Evolutionary conservation across 768 basidiomycete species (phyloP).

Genomic region (Pilatotrama ljubarskyi): DNA sequence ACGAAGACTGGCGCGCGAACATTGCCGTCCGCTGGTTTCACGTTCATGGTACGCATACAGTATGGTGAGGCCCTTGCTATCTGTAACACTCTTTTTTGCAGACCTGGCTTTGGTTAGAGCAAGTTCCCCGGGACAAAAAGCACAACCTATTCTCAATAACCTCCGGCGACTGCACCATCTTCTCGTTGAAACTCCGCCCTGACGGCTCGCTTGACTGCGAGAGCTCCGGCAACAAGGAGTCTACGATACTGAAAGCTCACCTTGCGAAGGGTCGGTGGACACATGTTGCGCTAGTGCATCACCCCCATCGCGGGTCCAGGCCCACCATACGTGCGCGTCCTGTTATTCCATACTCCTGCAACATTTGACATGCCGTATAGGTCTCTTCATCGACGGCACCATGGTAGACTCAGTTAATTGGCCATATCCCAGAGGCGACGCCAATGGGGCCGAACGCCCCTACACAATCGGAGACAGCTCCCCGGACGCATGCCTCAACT

Average conservation of each 20-base stretch:
- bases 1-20: constrained; percentile 50
- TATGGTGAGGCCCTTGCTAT: background rate
- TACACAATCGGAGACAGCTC: constrained; percentile 61
- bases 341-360: too few species aligned
- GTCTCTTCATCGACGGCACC: constrained; percentile 73
- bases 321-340: constrained; percentile 56
- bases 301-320: constrained; percentile 54
- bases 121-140: constrained; percentile 35
- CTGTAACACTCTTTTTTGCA: constrained; percentile 32
- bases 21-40: constrained; percentile 63
- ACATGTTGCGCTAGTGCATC: constrained; percentile 66
- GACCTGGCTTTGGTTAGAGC: constrained; percentile 53
- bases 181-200: constrained; percentile 50
- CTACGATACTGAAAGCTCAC: constrained; percentile 44
- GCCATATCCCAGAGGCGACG: constrained; percentile 59
- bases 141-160: constrained; percentile 41
- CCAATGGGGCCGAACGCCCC: constrained; percentile 35
- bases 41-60: constrained; percentile 58
- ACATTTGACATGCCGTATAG: constrained; percentile 35
- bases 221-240: constrained; percentile 40
- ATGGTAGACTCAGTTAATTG: constrained; percentile 63
- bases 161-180: constrained; percentile 32
- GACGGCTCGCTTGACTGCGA: constrained; percentile 59
- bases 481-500: constrained; percentile 46
- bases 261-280: constrained; percentile 67